Percentiles rank a stretch among this genome's conserved stretches.
Conservation (phyloP, 257 asterid species). For the Capsicum rhomboideum region DNA sequence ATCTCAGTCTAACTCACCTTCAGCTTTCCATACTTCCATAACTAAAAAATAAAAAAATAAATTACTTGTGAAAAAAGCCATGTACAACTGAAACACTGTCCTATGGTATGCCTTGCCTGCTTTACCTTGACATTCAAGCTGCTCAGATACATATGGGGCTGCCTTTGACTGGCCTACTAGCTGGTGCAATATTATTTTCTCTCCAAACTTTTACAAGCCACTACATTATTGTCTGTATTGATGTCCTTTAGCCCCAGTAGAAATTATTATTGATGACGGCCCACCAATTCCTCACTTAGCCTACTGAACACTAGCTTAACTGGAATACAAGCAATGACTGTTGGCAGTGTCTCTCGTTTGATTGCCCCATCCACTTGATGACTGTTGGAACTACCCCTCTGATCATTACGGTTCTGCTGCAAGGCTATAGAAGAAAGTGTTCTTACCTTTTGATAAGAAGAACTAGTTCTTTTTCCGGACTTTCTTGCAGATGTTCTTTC, state of each 20-base stretch:
- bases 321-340: conserved; percentile 75
- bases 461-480: conserved; percentile 38
- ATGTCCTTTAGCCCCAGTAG: conserved; percentile 5
- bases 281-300: conserved; percentile 73
- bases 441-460: conserved; percentile 59
- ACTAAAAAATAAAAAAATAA: neutral
- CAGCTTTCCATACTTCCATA: neutral
- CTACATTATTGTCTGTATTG: conserved; percentile 6
- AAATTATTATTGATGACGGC: conserved; percentile 48
- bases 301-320: conserved; percentile 93
- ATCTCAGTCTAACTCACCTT: neutral
- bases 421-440: conserved; percentile 67
- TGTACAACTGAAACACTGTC: neutral
- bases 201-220: neutral
- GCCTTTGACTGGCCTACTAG: neutral
- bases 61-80: neutral
- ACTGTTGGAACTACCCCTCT: conserved; percentile 13
- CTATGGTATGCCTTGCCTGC: neutral
- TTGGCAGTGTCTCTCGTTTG: conserved; percentile 38
- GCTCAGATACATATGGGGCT: neutral
- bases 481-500: conserved; percentile 32
- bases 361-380: conserved; percentile 36
- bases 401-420: conserved; percentile 34
- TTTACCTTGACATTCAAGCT: neutral
- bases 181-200: neutral